Conservation (phyloP, 768 basidiomycete species). For the Serendipita sp. region DNA sequence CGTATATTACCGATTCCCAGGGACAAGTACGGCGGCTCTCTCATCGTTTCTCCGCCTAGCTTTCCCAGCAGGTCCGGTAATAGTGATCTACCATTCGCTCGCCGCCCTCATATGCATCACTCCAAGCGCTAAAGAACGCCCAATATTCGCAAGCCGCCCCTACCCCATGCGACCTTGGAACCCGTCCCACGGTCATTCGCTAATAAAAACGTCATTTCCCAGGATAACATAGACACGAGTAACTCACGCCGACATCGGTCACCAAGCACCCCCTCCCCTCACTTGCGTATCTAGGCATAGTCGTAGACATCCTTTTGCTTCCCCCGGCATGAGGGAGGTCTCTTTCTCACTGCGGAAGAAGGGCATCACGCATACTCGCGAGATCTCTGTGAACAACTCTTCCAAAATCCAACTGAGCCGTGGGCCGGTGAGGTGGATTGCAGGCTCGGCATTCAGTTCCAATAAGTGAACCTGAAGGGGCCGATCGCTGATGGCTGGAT, state of each 20-base stretch:
- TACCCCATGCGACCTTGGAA: no score
- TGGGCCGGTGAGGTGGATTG: constrained; percentile 83
- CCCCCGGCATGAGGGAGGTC: constrained; percentile 26
- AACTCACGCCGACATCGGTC: constrained; percentile 20
- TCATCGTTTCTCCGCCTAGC: no score
- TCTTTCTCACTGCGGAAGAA: constrained; percentile 48
- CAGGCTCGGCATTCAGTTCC: constrained; percentile 91
- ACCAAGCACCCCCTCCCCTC: constrained; percentile 19
- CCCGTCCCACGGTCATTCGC: background rate
- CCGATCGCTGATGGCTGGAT: constrained; percentile 12
- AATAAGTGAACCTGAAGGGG: constrained; percentile 54
- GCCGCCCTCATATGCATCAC: no score
- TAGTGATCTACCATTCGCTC: no score
- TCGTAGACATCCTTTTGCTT: constrained; percentile 36
- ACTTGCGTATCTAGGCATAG: constrained; percentile 53
- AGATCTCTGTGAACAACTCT: constrained; percentile 62
- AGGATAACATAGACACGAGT: constrained; percentile 25
- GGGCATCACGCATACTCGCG: constrained; percentile 51
- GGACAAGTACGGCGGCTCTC: no score
- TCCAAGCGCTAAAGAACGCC: no score
- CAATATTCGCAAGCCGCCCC: no score
- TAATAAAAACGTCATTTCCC: constrained; percentile 23
- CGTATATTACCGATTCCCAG: no score
- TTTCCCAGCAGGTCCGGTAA: no score
- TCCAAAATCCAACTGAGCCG: constrained; percentile 67